Evolutionary conservation across 2,329 filamentous ascomycete genomes (phyloP), one percentile per base, ranked within the genome.

Genomic region (Fusarium goolgardi): DNA sequence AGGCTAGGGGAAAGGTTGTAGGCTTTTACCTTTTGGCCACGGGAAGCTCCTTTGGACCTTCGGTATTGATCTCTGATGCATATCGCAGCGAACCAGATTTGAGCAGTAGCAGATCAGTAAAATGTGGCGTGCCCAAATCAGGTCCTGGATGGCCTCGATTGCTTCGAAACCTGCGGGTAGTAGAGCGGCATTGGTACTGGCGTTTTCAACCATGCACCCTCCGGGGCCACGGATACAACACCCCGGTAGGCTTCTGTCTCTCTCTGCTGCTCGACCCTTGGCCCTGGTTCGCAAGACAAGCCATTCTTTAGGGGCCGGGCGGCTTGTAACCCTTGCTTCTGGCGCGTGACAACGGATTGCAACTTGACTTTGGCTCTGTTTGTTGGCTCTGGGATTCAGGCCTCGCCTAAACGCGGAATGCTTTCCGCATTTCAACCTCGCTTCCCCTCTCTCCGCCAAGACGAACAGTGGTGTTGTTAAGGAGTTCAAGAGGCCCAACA

Each of bases 351-450:
- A 64, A 47, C 45, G 59, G 53, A 44, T 55, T 58, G 29, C 44
- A 50, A 61, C 67, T 55, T 47, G 51, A 32, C 35, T 61, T 34
- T 50, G 15, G 34, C 47, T 40, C 47, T 25, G 13, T 43, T 12
- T 41, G 45, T 55, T 43, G 46, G 60, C 52, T 71, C 23, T 51
- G 59, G 51, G 63, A 21, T n/a, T n/a, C 34, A 20, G 20, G 12
- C n/a, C 67, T 74, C 72, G 72, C 72, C 72, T 74, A 74, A 73
- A 37, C 63, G 67, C 72, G 72, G 72, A 74, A 74, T 7, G 0
- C 0, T 16, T 70, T 74, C 72, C 72, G 72, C 37, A 20, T 27
- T 45, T 29, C 51, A 56, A 55, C 47, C 31, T 35, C 27, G n/a
- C 46, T 20, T 39, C 13, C 47, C 23, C 21, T 37, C 31, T n/a